phyloP scores from a whole-genome alignment of 257 asterid genomes.

The Penstemon davidsonii region DNA sequence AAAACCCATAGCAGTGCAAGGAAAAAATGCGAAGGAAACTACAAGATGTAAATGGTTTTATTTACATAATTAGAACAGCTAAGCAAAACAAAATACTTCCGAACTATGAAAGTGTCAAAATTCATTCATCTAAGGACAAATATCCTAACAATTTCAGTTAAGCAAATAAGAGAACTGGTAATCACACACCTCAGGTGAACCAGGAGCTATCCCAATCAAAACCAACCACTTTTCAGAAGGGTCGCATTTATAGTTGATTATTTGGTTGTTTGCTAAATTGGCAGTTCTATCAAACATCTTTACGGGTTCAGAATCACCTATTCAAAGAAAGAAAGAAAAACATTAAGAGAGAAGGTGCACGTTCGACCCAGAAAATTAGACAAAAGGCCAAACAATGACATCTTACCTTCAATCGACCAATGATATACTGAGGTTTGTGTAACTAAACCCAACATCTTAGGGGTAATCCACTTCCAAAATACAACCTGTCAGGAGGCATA shows the following conservation, averaged over 20 bases:
- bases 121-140: slow-evolving; percentile 7
- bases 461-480: slow-evolving; percentile 97
- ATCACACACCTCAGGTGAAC: slow-evolving; percentile 82
- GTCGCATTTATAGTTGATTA: slow-evolving; percentile 91
- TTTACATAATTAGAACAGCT: not conserved
- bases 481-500: slow-evolving; percentile 60
- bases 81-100: not conserved
- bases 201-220: slow-evolving; percentile 96
- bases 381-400: slow-evolving; percentile 18
- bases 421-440: slow-evolving; percentile 90
- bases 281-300: slow-evolving; percentile 97
- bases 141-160: slow-evolving; percentile 12
- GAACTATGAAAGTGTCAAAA: not conserved
- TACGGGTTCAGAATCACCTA: slow-evolving; percentile 93
- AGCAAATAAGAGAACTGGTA: slow-evolving; percentile 12
- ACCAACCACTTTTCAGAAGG: slow-evolving; percentile 99
- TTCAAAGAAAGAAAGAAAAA: slow-evolving; percentile 23
- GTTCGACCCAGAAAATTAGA: not conserved
- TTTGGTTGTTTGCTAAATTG: slow-evolving; percentile 86
- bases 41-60: not conserved
- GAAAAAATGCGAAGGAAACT: not conserved
- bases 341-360: slow-evolving; percentile 18
- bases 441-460: slow-evolving; percentile 92
- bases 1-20: not conserved
- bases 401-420: slow-evolving; percentile 89